These are phyloP conservation scores for Hypholoma fasciculare DNA, from an alignment of 768 basidiomycete species.

Conservation along the genomic window DNA sequence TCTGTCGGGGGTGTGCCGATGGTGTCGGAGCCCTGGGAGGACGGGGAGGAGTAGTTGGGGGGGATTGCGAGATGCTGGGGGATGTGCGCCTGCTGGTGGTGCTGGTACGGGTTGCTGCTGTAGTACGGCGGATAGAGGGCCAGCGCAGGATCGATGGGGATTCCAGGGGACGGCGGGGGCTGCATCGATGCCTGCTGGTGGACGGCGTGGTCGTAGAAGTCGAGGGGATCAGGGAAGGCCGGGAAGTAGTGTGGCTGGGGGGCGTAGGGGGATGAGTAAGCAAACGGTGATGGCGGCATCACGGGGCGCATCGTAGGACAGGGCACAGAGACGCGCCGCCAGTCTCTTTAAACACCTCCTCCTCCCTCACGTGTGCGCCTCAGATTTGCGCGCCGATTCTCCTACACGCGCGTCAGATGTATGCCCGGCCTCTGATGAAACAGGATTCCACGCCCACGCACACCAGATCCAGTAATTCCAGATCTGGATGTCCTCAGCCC, in stretches of 20 bases:
- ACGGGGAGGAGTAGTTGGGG: constrained; percentile 71
- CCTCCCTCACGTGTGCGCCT: constrained; percentile 24
- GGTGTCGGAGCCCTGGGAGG: constrained; percentile 77
- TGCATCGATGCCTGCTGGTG: constrained; percentile 40
- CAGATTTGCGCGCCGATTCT: neutral
- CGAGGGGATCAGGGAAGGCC: constrained; percentile 25
- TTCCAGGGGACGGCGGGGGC: constrained; percentile 57
- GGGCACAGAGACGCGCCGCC: neutral
- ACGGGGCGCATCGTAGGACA: constrained; percentile 17
- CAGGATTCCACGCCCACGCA: too few relatives aligned
- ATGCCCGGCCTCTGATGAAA: too few relatives aligned
- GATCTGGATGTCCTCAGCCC: too few relatives aligned
- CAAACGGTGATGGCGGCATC: constrained; percentile 33
- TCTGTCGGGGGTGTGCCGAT: constrained; percentile 75
- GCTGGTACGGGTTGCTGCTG: constrained; percentile 22
- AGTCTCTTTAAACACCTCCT: constrained; percentile 14
- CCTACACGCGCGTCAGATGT: neutral
- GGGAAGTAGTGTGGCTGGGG: constrained; percentile 28
- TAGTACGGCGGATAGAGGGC: constrained; percentile 70
- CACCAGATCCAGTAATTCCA: too few relatives aligned
- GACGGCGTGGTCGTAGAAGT: constrained; percentile 4
- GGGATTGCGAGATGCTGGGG: constrained; percentile 57
- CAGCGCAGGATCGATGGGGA: constrained; percentile 71
- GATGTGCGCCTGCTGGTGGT: constrained; percentile 43
- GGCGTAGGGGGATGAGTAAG: constrained; percentile 35